phyloP scores from a whole-genome alignment of 2,329 filamentous ascomycete species.

The Tolypocladium cylindrosporum region DNA sequence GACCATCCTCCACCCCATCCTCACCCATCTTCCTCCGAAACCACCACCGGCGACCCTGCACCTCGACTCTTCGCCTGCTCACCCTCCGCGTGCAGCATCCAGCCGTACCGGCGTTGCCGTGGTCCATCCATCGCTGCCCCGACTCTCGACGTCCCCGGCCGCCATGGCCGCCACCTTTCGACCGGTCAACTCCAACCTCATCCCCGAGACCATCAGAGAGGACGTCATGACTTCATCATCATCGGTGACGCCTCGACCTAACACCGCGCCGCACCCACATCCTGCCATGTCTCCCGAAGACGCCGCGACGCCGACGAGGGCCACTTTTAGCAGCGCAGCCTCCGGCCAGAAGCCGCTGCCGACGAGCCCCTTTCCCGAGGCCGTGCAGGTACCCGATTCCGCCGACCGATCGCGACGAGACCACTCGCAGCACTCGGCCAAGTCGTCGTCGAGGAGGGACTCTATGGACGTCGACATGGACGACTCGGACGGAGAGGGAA shows the following conservation, averaged over 20 bases:
- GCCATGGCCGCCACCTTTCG: slow-evolving; percentile 39
- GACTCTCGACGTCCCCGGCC: slow-evolving; percentile 10
- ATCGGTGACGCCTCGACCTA: slow-evolving; percentile 21
- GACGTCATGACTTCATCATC: slow-evolving; percentile 25
- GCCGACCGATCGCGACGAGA: slow-evolving; percentile 29
- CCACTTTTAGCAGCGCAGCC: slow-evolving; percentile 34
- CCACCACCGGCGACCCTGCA: background rate
- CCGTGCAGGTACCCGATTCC: slow-evolving; percentile 35
- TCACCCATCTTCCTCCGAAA: slow-evolving; percentile 3
- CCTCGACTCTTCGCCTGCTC: background rate
- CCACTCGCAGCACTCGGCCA: slow-evolving; percentile 50
- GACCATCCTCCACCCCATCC: slow-evolving; percentile 4
- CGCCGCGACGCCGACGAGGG: slow-evolving; percentile 52
- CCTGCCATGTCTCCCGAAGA: slow-evolving; percentile 28
- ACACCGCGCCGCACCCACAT: slow-evolving; percentile 22
- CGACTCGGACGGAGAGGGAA: slow-evolving; percentile 56
- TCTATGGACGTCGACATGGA: slow-evolving; percentile 69
- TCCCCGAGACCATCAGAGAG: slow-evolving; percentile 20
- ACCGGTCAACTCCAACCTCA: slow-evolving; percentile 33
- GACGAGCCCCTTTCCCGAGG: slow-evolving; percentile 39
- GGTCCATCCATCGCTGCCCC: slow-evolving; percentile 4
- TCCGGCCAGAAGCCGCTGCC: slow-evolving; percentile 44
- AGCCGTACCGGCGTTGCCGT: background rate
- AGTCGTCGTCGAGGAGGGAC: slow-evolving; percentile 38
- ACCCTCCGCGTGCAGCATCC: background rate